Base-by-base conservation (phyloP, 1,139 yeast genomes). In the Hyphopichia buzzinii region DNA sequence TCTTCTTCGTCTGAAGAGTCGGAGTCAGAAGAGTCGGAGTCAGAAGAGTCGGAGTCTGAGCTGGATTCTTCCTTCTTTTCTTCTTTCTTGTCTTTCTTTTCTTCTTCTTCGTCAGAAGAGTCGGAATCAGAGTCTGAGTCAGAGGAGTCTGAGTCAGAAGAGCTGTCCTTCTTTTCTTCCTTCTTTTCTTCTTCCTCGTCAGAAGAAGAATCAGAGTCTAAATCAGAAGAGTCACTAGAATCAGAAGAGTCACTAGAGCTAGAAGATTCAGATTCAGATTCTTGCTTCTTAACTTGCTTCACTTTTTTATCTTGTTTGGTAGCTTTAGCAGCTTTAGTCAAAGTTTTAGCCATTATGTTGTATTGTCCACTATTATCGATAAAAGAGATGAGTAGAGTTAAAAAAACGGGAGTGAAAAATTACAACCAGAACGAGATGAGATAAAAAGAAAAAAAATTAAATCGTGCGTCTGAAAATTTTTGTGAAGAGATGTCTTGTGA, bases 281-380 rank as follows among this genome's bases (percentile, higher is more conserved):
- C 31, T 27, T 46, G 43, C 33, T 52, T 44, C 19, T 59, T 49
- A 33, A 47, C 59, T 31, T 44, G 48, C 35, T 56, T 50, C 44
- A 42, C 46, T 36, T 24, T 43, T 38, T 44, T 35, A 22, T 32
- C 40, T 21, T 49, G 37, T 44, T 52, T 61, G 39, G 59, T 51
- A 30, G 49, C 50, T 42, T 61, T 59, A 27, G 57, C 42, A 25
- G 57, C 50, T 45, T 59, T 53, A 30, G 46, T 49, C 28, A 54
- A 48, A 46, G 63, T 42, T 47, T 59, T 60, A 48, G 65, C 67
- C 67, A 62, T 62, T 45, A 37, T 17, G 6, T n/a, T 6, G 12
- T 12, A 8, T 30, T 21, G 14, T 12, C 8, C 14, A 22, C 4
- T 30, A n/a, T 14, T 13, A 8, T 12, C 12, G n/a, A 12, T 3